Conservation (phyloP, 306 rosid genomes). For the Canavalia gladiata region DNA sequence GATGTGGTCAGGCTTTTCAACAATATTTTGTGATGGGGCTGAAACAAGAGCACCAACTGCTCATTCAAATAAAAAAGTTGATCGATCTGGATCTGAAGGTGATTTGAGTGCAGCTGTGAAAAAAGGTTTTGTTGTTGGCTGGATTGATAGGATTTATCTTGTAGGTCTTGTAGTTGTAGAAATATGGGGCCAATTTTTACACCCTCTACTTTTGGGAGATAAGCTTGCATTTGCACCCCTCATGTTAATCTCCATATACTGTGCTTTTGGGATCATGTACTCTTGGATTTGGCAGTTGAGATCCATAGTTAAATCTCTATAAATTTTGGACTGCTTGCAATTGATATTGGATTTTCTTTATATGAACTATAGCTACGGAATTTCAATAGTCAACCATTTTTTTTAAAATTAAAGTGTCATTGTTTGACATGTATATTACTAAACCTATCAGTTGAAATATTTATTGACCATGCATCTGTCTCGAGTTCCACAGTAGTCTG, state of each 20-base stretch:
- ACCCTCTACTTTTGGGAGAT: constrained; percentile 72
- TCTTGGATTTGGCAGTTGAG: constrained; percentile 90
- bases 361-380: not conserved
- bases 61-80: constrained; percentile 44
- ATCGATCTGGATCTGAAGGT: constrained; percentile 39
- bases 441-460: not conserved
- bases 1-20: constrained; percentile 84
- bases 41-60: constrained; percentile 41
- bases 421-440: not conserved
- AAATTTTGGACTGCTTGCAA: constrained; percentile 29
- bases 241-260: constrained; percentile 77
- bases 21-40: constrained; percentile 55
- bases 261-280: constrained; percentile 80
- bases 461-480: no score
- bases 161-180: constrained; percentile 76
- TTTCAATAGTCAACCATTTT: not conserved
- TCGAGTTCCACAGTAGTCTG: not conserved
- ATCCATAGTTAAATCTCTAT: constrained; percentile 57
- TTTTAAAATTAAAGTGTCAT: not conserved
- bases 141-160: constrained; percentile 65
- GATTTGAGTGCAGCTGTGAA: constrained; percentile 23
- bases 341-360: not conserved
- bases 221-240: constrained; percentile 83
- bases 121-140: constrained; percentile 59
- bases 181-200: constrained; percentile 85